Evolutionary conservation across 192 early-diverging fungal genomes (phyloP), one percentile per base, ranked within the genome.

Genomic region (Linnemannia hyalina): DNA sequence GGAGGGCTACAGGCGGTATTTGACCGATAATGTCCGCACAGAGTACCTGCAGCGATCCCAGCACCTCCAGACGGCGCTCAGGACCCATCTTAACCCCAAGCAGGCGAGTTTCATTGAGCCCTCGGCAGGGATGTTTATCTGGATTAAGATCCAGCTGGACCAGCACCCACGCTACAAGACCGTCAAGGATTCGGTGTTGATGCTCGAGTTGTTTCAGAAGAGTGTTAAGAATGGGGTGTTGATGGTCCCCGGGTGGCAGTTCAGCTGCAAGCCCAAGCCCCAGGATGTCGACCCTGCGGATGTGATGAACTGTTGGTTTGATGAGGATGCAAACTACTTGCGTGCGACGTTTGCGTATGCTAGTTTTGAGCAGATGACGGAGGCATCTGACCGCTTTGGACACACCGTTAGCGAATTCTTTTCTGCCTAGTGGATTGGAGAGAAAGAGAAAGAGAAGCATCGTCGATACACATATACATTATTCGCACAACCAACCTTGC

Each of bases 71-170:
- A 81, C 88, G 29, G 69, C 88, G 76, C 91, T 94, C 44, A 54
- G 88, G 7, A 88, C 89, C 78, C 85, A 95, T 63, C 87, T 97
- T 38, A 83, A 90, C 55, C 32, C 55, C 40, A 85, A 87, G n/a
- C 72, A 85, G 71, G 91, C 90, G 1, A 88, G 88, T 41, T 94
- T 89, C 52, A 87, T 89, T 2, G 83, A 91, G 23, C 94, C 93
- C 0, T 80, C 89, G 0, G 92, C 92, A n/a, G 96, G 97, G 44
- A 98, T 98, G 97, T 98, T 97, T 77, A 80, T 97, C 57, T 98
- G 97, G 97, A 89, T 95, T 83, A 90, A 91, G 20, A 76, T 94
- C 26, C 75, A 85, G 57, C 70, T 92, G 44, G 81, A 80, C 49
- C 41, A 84, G n/a, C 79, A 90, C 42, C 44, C 78, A 22, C 79